Evolutionary conservation across 1,284 basidiomycete genomes (phyloP).

Genomic region (Hymenochaete sp.): DNA sequence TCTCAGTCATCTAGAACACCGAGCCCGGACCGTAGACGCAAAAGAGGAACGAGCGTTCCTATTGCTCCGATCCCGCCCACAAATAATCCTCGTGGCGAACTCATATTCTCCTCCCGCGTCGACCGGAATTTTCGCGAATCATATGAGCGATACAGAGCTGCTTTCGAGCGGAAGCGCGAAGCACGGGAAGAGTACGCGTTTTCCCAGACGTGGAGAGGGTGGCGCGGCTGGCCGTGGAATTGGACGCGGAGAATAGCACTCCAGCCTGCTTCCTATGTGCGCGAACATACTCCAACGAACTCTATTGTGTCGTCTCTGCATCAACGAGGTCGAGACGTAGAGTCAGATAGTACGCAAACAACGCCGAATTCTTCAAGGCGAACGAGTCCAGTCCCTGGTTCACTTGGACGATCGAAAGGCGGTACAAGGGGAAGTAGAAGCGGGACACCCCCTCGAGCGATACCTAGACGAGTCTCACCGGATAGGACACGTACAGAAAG

Average conservation of each 20-base stretch:
- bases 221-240: slow-evolving; percentile 35
- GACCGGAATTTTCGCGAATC: slow-evolving; percentile 78
- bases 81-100: slow-evolving; percentile 86
- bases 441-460: slow-evolving; percentile 26
- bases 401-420: slow-evolving; percentile 10
- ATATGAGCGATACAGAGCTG: slow-evolving; percentile 86
- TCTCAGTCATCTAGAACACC: slow-evolving; percentile 21
- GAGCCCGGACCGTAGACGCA: slow-evolving; percentile 30
- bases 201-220: slow-evolving; percentile 36
- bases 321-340: slow-evolving; percentile 21
- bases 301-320: slow-evolving; percentile 3
- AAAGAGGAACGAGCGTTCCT: slow-evolving; percentile 31
- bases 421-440: slow-evolving; percentile 22
- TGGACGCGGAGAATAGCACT: slow-evolving; percentile 20
- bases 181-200: slow-evolving; percentile 46
- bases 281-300: slow-evolving; percentile 18
- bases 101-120: slow-evolving; percentile 91
- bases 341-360: slow-evolving; percentile 26
- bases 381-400: slow-evolving; percentile 34
- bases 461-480: slow-evolving; percentile 14
- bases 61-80: slow-evolving; percentile 85
- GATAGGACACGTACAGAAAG: slow-evolving; percentile 17
- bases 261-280: slow-evolving; percentile 18
- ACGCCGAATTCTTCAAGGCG: slow-evolving; percentile 34
- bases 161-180: slow-evolving; percentile 80